Conservation (phyloP, 257 asterid species). For the Osmanthus fragrans region DNA sequence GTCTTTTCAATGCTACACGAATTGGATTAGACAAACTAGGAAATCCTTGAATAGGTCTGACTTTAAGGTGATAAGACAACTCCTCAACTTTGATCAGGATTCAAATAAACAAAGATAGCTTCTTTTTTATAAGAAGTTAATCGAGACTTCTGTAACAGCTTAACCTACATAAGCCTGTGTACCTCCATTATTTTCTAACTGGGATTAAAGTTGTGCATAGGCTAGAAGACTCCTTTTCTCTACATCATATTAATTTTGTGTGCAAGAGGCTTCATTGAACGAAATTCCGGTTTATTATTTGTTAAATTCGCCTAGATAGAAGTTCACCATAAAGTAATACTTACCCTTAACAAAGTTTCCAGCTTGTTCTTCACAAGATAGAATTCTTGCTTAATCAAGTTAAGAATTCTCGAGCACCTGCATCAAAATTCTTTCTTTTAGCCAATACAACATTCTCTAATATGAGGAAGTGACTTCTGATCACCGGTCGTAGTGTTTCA, state of each 20-base stretch:
- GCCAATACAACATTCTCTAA: background rate
- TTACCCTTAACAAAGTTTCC: slow-evolving; percentile 71
- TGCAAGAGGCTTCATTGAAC: no score
- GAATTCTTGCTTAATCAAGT: slow-evolving; percentile 63
- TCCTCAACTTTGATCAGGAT: background rate
- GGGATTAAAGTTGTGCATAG: background rate
- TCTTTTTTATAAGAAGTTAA: background rate
- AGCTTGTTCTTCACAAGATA: slow-evolving; percentile 67
- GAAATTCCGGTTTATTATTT: no score
- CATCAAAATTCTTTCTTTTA: slow-evolving; percentile 12
- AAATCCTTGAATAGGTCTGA: background rate
- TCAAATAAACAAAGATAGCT: background rate
- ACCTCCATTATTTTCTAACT: background rate
- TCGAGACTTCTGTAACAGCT: no score
- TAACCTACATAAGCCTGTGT: background rate
- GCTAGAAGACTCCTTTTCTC: background rate
- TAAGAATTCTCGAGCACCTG: slow-evolving; percentile 76
- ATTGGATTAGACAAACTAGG: background rate
- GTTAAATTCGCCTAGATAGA: background rate
- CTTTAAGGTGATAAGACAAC: background rate
- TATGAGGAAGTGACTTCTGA: background rate
- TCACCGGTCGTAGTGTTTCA: background rate
- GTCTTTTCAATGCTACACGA: background rate
- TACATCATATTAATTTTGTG: no score
- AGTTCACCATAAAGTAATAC: slow-evolving; percentile 2